Evolutionary conservation across 176 grass and related monocot genomes (phyloP).

Genomic region (Alopecurus myosuroides): DNA sequence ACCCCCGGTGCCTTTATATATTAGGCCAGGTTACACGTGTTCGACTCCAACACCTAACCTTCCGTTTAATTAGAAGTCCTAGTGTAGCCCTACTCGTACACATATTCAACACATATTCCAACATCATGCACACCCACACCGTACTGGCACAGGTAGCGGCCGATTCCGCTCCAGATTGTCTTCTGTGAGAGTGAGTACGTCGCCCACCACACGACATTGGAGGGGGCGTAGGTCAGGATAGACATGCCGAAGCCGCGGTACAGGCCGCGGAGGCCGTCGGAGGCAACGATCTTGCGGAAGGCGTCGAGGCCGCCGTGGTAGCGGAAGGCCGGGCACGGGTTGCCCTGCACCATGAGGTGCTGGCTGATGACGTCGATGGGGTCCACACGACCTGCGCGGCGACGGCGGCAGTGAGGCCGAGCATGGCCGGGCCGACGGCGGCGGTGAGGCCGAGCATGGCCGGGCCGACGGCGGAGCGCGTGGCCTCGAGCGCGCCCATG

Average conservation of each 20-base stretch:
- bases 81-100: too few species aligned
- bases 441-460: slow-evolving; percentile 17
- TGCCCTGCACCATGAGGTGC: slow-evolving; percentile 77
- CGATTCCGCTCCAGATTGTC: slow-evolving; percentile 63
- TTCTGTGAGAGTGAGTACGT: slow-evolving; percentile 68
- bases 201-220: slow-evolving; percentile 85
- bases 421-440: slow-evolving; percentile 24
- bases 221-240: slow-evolving; percentile 78
- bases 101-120: too few species aligned
- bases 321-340: slow-evolving; percentile 27
- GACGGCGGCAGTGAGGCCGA: slow-evolving; percentile 44
- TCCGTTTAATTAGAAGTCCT: too few species aligned
- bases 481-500: slow-evolving; percentile 74
- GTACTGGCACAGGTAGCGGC: slow-evolving; percentile 51
- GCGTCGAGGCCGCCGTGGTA: slow-evolving; percentile 64
- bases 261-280: slow-evolving; percentile 54
- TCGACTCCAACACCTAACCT: too few species aligned
- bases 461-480: slow-evolving; percentile 42
- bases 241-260: slow-evolving; percentile 84
- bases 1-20: too few species aligned
- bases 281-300: slow-evolving; percentile 58
- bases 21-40: too few species aligned
- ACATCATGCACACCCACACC: slow-evolving; percentile 47
- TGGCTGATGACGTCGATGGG: slow-evolving; percentile 71
- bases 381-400: slow-evolving; percentile 80